Evolutionary conservation across 2,329 filamentous ascomycete species (phyloP), one percentile per base, ranked within the genome.

Genomic region (Graphiopsis chlorocephala): DNA sequence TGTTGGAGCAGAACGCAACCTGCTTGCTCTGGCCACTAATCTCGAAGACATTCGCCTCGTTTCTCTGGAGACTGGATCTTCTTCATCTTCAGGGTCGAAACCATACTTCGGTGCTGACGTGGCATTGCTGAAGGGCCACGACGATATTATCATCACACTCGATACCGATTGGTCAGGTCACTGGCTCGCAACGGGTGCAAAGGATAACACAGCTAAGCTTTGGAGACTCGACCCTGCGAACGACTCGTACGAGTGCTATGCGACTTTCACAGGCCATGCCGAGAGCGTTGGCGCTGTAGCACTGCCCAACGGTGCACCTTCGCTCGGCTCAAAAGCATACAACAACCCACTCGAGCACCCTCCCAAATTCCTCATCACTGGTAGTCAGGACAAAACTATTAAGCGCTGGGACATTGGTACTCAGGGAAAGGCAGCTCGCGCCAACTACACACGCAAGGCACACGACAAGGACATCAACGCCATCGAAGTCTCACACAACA

Each of bases 401-500:
- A 99, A 99, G 81, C 89, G 90, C 70, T 97, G 95, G 92, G 91
- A 97, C 67, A 88, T 94, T 25, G 86, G 69, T 17, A 50, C 70
- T 2, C 65, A 74, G 63, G 64, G 74, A 66, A 84, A 85, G 64
- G 83, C 85, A 11, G 80, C 87, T 11, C 82, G 88, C 70, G 92
- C 92, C 47, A 79, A 88, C 4, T 99, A 91, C 77, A 98, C 95
- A 0, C 87, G 95, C 64, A 96, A 97, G 78, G 95, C 95, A 0
- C 95, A 99, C 78, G 95, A 99, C 74, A 99, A 99, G 76, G 95
- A 99, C 70, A 99, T 99, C 78, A 99, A 99, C 72, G 93, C 95
- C 2, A 86, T 99, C 59, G 92, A 96, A 68, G 84, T 95, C 12
- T 76, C 74, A 7, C 71, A 72, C 61, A 91, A 93, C 68, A 85